A percentile compares a stretch with the other conserved stretches of the same genome.
phyloP scores from a whole-genome alignment of 2,329 filamentous ascomycete genomes.

The Davidsoniella virescens region DNA sequence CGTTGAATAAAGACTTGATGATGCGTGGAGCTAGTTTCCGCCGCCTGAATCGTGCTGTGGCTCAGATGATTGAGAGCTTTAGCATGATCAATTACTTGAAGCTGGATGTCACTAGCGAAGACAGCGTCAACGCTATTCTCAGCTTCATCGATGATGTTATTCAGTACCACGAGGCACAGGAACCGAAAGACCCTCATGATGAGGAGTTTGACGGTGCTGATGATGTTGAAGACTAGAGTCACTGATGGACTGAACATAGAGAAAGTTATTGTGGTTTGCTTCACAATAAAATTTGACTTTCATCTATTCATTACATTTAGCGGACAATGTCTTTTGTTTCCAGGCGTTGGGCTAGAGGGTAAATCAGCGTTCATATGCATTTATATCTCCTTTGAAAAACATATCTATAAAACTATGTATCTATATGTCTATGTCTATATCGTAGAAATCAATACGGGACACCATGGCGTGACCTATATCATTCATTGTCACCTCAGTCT shows the following conservation, averaged over 20 bases:
- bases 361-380: constrained; percentile 1
- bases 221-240: constrained; percentile 20
- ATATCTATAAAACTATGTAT: no score
- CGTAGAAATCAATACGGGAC: no score
- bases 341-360: constrained; percentile 1
- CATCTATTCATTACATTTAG: neutral
- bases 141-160: constrained; percentile 92
- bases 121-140: constrained; percentile 69
- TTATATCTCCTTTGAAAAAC: neutral
- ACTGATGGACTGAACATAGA: neutral
- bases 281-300: neutral
- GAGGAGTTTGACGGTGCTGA: constrained; percentile 27
- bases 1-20: constrained; percentile 48
- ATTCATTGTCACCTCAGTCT: no score
- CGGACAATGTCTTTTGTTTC: neutral
- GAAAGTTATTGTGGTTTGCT: no score
- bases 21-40: constrained; percentile 74
- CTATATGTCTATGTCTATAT: no score
- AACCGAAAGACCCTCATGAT: constrained; percentile 67
- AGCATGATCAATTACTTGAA: constrained; percentile 95
- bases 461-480: no score
- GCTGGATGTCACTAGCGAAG: constrained; percentile 77
- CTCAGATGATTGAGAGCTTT: constrained; percentile 85
- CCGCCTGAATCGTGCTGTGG: constrained; percentile 72
- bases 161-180: constrained; percentile 84